Evolutionary conservation across 352 stramenopile species (phyloP).

Genomic region (Pythium myriotylum): DNA sequence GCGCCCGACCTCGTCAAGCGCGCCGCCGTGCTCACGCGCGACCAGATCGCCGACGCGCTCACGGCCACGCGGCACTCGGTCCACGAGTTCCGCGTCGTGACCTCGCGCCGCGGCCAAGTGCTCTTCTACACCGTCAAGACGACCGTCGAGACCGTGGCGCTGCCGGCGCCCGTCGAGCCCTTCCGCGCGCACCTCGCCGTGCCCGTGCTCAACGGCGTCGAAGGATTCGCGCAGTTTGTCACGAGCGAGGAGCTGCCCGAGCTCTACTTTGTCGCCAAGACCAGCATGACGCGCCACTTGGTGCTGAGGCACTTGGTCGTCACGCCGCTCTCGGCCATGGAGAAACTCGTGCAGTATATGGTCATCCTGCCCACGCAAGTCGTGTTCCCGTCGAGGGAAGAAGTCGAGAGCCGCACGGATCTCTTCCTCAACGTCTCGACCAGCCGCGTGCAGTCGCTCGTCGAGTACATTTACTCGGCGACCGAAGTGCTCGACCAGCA

Average conservation of each 20-base stretch:
- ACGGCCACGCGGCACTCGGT: slow-evolving; percentile 52
- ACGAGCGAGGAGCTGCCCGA: slow-evolving; percentile 82
- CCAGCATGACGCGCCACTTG: slow-evolving; percentile 64
- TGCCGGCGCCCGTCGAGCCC: slow-evolving; percentile 54
- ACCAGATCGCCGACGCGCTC: slow-evolving; percentile 63
- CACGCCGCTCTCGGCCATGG: slow-evolving; percentile 61
- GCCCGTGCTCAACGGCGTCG: slow-evolving; percentile 66
- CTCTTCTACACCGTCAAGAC: slow-evolving; percentile 75
- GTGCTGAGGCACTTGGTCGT: slow-evolving; percentile 71
- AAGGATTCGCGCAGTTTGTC: slow-evolving; percentile 76
- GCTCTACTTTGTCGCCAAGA: slow-evolving; percentile 87
- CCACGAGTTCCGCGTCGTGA: slow-evolving; percentile 62
- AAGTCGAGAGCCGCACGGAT: slow-evolving; percentile 76
- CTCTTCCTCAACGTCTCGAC: slow-evolving; percentile 78
- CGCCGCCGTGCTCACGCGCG: slow-evolving; percentile 60
- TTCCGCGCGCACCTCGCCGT: slow-evolving; percentile 61
- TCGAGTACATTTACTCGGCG: slow-evolving; percentile 85
- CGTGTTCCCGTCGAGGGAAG: slow-evolving; percentile 79
- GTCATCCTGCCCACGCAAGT: slow-evolving; percentile 79
- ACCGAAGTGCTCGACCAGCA: slow-evolving; percentile 84
- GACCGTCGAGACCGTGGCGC: slow-evolving; percentile 45
- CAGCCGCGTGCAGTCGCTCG: slow-evolving; percentile 64
- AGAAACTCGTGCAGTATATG: slow-evolving; percentile 71
- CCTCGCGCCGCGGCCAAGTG: slow-evolving; percentile 57
- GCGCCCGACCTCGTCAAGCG: slow-evolving; percentile 77